Percentiles rank a stretch among this genome's conserved stretches.
Evolutionary conservation across 768 basidiomycete species (phyloP).

Genomic region (Sistotremastrum suecicum): DNA sequence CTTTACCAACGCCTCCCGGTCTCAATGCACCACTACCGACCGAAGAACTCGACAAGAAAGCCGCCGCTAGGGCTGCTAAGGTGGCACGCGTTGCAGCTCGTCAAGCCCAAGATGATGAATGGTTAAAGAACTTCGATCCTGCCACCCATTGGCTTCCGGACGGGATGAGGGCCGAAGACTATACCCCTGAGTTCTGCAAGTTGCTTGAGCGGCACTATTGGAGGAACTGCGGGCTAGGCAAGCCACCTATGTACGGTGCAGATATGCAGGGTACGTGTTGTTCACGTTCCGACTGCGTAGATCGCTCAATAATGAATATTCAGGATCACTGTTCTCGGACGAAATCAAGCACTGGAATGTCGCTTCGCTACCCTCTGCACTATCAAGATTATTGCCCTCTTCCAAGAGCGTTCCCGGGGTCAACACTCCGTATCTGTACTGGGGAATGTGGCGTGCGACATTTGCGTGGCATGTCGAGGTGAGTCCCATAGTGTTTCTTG

Average conservation of each 20-base stretch:
- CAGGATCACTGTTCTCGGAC: slow-evolving; percentile 59
- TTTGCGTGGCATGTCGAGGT: slow-evolving; percentile 97
- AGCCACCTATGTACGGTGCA: slow-evolving; percentile 95
- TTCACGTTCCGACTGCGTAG: neutral
- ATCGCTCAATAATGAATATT: neutral
- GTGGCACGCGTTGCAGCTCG: slow-evolving; percentile 27
- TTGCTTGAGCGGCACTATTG: slow-evolving; percentile 84
- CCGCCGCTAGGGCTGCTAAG: slow-evolving; percentile 34
- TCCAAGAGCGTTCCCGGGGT: slow-evolving; percentile 77
- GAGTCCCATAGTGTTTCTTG: no score
- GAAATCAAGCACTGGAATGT: slow-evolving; percentile 85
- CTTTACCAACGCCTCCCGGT: no score
- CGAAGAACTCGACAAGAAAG: slow-evolving; percentile 24
- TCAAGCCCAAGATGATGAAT: slow-evolving; percentile 31
- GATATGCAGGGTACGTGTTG: slow-evolving; percentile 68
- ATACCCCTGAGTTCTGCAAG: slow-evolving; percentile 77
- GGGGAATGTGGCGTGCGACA: slow-evolving; percentile 98
- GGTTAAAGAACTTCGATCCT: slow-evolving; percentile 62
- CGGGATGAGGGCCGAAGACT: slow-evolving; percentile 59
- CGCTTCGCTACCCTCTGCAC: slow-evolving; percentile 74
- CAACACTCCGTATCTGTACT: slow-evolving; percentile 94
- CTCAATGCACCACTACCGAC: no score
- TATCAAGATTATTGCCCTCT: slow-evolving; percentile 64
- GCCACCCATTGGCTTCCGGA: slow-evolving; percentile 67
- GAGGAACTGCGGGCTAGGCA: slow-evolving; percentile 80